These are phyloP conservation scores for Ophiostoma novo-ulmi DNA, from an alignment of 2,329 filamentous ascomycete species.

Conservation along the genomic window DNA sequence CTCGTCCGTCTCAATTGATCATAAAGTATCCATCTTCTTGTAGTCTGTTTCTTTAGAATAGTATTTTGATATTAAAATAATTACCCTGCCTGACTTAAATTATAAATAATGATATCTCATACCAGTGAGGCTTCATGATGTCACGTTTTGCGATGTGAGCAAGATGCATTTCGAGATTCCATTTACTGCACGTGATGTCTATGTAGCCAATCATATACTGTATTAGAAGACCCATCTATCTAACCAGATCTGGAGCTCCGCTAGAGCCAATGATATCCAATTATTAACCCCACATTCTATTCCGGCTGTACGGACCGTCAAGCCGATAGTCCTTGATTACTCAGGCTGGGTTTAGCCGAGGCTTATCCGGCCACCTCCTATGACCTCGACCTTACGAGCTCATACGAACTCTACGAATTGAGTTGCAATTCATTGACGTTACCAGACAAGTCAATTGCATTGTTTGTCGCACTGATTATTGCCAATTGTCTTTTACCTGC, in stretches of 20 bases:
- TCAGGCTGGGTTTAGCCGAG: neutral
- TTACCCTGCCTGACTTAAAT: neutral
- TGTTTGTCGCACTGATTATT: neutral
- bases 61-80: neutral
- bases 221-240: neutral
- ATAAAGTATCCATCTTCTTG: neutral
- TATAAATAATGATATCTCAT: neutral
- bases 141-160: neutral
- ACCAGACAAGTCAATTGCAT: neutral
- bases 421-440: neutral
- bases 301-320: neutral
- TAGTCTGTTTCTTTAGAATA: too few relatives aligned
- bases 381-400: neutral
- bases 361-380: neutral
- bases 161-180: neutral
- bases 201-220: neutral
- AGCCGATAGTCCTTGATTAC: neutral
- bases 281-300: neutral
- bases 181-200: neutral
- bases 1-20: neutral
- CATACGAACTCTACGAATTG: neutral
- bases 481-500: neutral
- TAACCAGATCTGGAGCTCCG: neutral
- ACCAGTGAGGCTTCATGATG: neutral
- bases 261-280: neutral